Conservation (phyloP, 306 rosid species). For the Cicer chorassanicum region DNA sequence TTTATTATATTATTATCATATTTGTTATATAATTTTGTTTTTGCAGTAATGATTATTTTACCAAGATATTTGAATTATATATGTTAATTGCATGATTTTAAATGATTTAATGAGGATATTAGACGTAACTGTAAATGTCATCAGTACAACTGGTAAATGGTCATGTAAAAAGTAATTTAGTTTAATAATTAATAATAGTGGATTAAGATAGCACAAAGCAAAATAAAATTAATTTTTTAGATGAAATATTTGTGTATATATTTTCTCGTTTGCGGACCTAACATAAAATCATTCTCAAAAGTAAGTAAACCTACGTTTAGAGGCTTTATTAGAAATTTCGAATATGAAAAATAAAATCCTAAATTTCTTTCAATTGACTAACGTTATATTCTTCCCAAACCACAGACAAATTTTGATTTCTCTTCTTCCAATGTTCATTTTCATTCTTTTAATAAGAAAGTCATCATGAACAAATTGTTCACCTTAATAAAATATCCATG, state of each 20-base stretch:
- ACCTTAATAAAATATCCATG: constrained; percentile 36
- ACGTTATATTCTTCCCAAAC: constrained; percentile 10
- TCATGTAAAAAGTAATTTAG: too few species aligned
- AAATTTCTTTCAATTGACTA: constrained; percentile 26
- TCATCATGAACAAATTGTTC: constrained; percentile 32
- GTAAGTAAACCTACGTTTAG: background rate
- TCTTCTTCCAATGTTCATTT: constrained; percentile 13
- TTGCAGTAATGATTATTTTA: too few species aligned
- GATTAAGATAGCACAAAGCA: background rate
- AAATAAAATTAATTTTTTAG: background rate
- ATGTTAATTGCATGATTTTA: too few species aligned
- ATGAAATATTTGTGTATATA: too few species aligned
- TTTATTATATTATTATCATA: too few species aligned
- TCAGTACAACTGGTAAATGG: too few species aligned
- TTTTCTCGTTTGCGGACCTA: background rate
- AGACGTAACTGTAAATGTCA: too few species aligned
- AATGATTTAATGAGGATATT: too few species aligned
- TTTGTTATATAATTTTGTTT: too few species aligned
- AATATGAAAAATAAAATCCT: constrained; percentile 13
- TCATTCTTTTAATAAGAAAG: constrained; percentile 38
- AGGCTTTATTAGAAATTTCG: background rate
- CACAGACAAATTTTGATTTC: constrained; percentile 8
- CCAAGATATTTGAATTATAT: too few species aligned
- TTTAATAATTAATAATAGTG: too few species aligned
- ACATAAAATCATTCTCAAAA: background rate